These are phyloP conservation scores for Lecanicillium sp. DNA, from an alignment of 2,329 filamentous ascomycete genomes.

Conservation along the genomic window DNA sequence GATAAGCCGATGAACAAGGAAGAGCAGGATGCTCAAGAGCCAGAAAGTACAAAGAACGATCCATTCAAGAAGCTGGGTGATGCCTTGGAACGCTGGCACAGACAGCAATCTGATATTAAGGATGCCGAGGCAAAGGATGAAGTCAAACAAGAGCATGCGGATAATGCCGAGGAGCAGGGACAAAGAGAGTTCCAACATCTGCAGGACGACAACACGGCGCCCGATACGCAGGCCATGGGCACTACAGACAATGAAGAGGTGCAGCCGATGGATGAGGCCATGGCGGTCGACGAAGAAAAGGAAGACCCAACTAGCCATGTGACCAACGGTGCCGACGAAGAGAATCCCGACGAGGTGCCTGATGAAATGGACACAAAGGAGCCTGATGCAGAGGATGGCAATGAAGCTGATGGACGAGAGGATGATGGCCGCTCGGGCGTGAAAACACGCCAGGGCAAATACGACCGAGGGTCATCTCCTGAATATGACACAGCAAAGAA, in stretches of 20 bases:
- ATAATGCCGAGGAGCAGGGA: constrained; percentile 59
- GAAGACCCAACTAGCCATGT: constrained; percentile 38
- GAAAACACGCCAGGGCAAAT: constrained; percentile 50
- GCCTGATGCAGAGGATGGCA: constrained; percentile 14
- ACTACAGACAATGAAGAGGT: constrained; percentile 82
- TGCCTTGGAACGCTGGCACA: constrained; percentile 85
- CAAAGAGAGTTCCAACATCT: constrained; percentile 90
- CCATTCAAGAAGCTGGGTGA: constrained; percentile 94
- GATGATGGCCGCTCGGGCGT: constrained; percentile 53
- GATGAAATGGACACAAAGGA: constrained; percentile 37
- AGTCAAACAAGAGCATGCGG: constrained; percentile 34
- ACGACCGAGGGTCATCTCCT: constrained; percentile 40
- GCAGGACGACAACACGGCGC: constrained; percentile 68
- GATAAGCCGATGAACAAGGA: constrained; percentile 38
- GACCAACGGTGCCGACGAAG: constrained; percentile 42
- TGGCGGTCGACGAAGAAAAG: constrained; percentile 70
- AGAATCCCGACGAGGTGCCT: constrained; percentile 33
- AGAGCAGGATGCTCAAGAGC: constrained; percentile 35
- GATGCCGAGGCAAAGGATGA: constrained; percentile 39
- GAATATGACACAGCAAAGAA: constrained; percentile 36
- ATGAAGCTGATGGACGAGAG: constrained; percentile 33
- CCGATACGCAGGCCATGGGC: constrained; percentile 88
- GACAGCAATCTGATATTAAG: constrained; percentile 75
- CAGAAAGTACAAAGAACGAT: constrained; percentile 40
- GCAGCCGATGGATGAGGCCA: constrained; percentile 75